Evolutionary conservation across 495 filamentous ascomycete species (phyloP).

Genomic region (Cercophora sp.): DNA sequence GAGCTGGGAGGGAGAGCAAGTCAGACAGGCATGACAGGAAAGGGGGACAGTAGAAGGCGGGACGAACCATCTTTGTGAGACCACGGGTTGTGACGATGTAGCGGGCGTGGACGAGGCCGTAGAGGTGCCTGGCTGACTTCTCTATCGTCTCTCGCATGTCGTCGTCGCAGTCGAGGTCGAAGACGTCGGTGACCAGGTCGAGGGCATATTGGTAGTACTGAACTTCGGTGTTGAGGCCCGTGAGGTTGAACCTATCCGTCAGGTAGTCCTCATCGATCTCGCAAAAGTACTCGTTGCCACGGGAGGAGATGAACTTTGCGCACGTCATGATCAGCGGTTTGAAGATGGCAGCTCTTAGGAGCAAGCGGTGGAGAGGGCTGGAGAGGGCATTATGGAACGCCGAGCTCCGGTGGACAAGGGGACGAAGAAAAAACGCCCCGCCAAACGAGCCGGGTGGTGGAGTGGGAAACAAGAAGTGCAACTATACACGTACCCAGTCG

Average conservation of each 20-base stretch:
- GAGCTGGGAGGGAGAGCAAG: conserved; percentile 51
- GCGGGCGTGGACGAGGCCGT: conserved; percentile 91
- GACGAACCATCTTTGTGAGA: conserved; percentile 85
- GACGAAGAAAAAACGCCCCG: too few relatives aligned
- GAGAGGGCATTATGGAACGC: too few relatives aligned
- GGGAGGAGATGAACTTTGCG: conserved; percentile 98
- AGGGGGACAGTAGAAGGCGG: neutral
- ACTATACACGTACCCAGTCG: conserved; percentile 95
- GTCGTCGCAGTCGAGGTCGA: conserved; percentile 97
- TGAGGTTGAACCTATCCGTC: conserved; percentile 97
- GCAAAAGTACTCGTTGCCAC: conserved; percentile 99
- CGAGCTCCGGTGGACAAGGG: too few relatives aligned
- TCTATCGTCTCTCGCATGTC: conserved; percentile 97
- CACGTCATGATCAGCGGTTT: too few relatives aligned
- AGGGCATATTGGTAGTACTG: conserved; percentile 98
- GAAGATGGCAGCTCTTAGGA: too few relatives aligned
- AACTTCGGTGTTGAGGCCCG: conserved; percentile 93
- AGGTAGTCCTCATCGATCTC: conserved; percentile 99
- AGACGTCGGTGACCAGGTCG: conserved; percentile 99
- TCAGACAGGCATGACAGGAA: conserved; percentile 1
- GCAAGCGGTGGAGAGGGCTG: too few relatives aligned
- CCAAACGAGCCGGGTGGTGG: too few relatives aligned
- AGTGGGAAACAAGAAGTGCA: too few relatives aligned
- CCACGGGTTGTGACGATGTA: conserved; percentile 97
- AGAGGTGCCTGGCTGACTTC: conserved; percentile 93